phyloP scores from a whole-genome alignment of 179 eudicot species.

The Heliamphora pulchella region DNA sequence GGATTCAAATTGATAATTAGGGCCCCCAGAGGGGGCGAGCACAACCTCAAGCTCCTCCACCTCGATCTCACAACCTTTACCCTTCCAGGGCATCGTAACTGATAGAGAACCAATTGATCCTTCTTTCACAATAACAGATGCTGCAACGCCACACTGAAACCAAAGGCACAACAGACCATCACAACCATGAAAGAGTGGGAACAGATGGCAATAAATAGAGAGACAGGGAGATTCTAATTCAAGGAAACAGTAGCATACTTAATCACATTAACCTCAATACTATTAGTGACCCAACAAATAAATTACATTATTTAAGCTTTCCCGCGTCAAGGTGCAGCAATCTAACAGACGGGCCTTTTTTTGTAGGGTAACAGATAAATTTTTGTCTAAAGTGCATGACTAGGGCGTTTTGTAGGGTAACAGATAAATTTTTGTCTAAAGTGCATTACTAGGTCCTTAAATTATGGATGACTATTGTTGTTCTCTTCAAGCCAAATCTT shows the following conservation, averaged over 20 bases:
- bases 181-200: neutral
- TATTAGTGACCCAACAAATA: neutral
- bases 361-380: neutral
- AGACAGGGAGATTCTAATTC: neutral
- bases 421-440: neutral
- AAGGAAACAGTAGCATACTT: neutral
- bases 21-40: slow-evolving; percentile 34
- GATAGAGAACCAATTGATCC: slow-evolving; percentile 75
- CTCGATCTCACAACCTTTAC: slow-evolving; percentile 61
- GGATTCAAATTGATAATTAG: slow-evolving; percentile 17
- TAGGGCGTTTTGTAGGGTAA: neutral
- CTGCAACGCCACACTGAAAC: slow-evolving; percentile 49
- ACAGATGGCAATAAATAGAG: neutral
- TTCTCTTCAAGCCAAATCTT: neutral
- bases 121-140: slow-evolving; percentile 54
- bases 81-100: slow-evolving; percentile 82
- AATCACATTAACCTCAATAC: neutral
- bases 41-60: slow-evolving; percentile 85
- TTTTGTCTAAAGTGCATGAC: neutral
- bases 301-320: neutral
- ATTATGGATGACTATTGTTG: no score
- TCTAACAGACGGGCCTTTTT: neutral
- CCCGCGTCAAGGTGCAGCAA: neutral
- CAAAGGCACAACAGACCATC: slow-evolving; percentile 12
- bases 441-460: neutral